Evolutionary conservation across 75 land plant genomes (phyloP).

Genomic region (Adiantum capillusveneris): DNA sequence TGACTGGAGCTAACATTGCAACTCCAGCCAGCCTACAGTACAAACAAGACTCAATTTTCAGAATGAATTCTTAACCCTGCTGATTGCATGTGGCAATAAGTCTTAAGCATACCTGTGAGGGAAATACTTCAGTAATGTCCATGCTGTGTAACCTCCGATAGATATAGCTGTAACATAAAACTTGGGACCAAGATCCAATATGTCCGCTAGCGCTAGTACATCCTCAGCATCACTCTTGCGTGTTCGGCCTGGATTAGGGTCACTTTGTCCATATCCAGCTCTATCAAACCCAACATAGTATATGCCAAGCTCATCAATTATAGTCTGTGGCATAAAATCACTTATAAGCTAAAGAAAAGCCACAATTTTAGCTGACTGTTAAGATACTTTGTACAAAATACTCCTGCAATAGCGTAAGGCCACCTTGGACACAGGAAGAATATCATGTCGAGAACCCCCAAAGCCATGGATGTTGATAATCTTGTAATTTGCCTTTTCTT

Average conservation of each 20-base stretch:
- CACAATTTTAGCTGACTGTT: too few species aligned
- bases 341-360: too few species aligned
- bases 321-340: constrained; percentile 39
- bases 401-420: background rate
- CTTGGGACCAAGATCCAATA: constrained; percentile 50
- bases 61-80: background rate
- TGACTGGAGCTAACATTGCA: constrained; percentile 56
- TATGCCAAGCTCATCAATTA: constrained; percentile 47
- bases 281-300: constrained; percentile 74
- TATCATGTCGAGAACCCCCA: constrained; percentile 33
- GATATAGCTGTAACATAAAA: constrained; percentile 66
- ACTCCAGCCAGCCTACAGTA: constrained; percentile 64
- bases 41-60: background rate
- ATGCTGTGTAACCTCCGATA: constrained; percentile 55
- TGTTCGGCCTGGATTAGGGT: constrained; percentile 58
- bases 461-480: constrained; percentile 59
- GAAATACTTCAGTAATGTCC: constrained; percentile 76
- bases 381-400: too few species aligned
- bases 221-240: constrained; percentile 58
- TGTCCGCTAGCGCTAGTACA: constrained; percentile 74
- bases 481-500: constrained; percentile 53
- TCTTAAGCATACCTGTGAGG: constrained; percentile 54
- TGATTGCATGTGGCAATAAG: background rate
- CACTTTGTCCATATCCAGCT: constrained; percentile 95
- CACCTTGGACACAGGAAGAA: constrained; percentile 32